These are phyloP conservation scores for Verticillium isaacii DNA, from an alignment of 2,329 filamentous ascomycete species.

Conservation along the genomic window DNA sequence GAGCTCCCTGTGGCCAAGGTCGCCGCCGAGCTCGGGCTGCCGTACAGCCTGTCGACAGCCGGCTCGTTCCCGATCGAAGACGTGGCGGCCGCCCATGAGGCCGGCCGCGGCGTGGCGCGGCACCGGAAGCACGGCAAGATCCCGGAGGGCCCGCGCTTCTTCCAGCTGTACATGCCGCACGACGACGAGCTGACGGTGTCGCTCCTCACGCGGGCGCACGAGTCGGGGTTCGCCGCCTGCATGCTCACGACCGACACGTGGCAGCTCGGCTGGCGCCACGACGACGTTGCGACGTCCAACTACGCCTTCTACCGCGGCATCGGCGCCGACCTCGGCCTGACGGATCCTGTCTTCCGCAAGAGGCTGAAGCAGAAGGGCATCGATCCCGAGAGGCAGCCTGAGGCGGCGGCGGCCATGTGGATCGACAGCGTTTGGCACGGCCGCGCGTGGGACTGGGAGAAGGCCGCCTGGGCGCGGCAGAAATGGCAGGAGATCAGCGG, in stretches of 20 bases:
- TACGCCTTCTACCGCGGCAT: constrained; percentile 60
- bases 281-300: constrained; percentile 51
- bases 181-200: constrained; percentile 55
- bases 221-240: constrained; percentile 50
- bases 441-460: constrained; percentile 57
- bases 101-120: not conserved
- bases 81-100: constrained; percentile 50
- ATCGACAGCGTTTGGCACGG: constrained; percentile 62
- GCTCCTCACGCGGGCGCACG: constrained; percentile 48
- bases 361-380: constrained; percentile 45
- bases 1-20: constrained; percentile 57
- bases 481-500: constrained; percentile 42
- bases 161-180: constrained; percentile 60
- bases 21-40: constrained; percentile 53
- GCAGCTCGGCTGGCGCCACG: constrained; percentile 58
- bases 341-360: constrained; percentile 55
- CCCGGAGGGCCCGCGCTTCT: constrained; percentile 42
- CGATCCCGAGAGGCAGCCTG: constrained; percentile 49
- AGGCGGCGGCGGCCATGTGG: constrained; percentile 55
- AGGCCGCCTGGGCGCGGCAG: constrained; percentile 55
- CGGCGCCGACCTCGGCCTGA: constrained; percentile 53
- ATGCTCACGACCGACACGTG: constrained; percentile 61
- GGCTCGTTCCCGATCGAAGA: constrained; percentile 52
- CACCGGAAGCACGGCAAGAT: not conserved
- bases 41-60: constrained; percentile 56